Base-by-base conservation (phyloP, 805 yeast genomes). In the Candida jianshihensis region DNA sequence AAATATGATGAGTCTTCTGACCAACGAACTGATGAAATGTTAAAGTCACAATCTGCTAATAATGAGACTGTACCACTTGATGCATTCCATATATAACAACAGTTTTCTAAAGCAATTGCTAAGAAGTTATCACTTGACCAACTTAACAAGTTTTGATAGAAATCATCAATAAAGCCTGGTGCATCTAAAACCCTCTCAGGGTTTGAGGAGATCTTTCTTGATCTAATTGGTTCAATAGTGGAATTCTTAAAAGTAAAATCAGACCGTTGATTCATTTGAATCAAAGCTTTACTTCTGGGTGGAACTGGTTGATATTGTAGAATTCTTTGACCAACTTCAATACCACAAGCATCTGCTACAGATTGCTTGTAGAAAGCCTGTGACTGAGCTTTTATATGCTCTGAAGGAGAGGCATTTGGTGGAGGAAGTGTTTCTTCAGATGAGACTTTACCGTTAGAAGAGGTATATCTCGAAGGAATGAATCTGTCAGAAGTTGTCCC, bases 121-220 rank as follows among this genome's bases (percentile, higher is more conserved):
- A 92, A 66, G 30, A 80, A 66, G 57, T 90, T 87, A 21, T 78
- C 75, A 44, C 66, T 64, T 7, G 96, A 88, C 97, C 98, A 92
- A 42, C 88, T 77, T 36, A 92, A 59, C 28, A 90, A 66, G 53
- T 88, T 88, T 36, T 88, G 68, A 57, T 90, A 92, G 58, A 88
- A 92, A 62, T 92, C 98, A 59, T 92, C 96, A 17, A 81, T 71
- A 39, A 89, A 71, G 0, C 96, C 96, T 1, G 98, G 98, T 0
- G 97, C 98, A 61, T 92, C 98, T 28, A 92, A 67, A 1, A 92
- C 95, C 44, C 95, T 73, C 46, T 86, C 96, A 1, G 98, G 97
- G 24, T 86, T 84, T 0, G 86, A 76, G 19, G 94, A 86, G 32
- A 92, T 71, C 48, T 78, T 80, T 46, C 95, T 76, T 33, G 85